Evolutionary conservation across 1,284 basidiomycete genomes (phyloP).

Genomic region (Peniophora sp.): DNA sequence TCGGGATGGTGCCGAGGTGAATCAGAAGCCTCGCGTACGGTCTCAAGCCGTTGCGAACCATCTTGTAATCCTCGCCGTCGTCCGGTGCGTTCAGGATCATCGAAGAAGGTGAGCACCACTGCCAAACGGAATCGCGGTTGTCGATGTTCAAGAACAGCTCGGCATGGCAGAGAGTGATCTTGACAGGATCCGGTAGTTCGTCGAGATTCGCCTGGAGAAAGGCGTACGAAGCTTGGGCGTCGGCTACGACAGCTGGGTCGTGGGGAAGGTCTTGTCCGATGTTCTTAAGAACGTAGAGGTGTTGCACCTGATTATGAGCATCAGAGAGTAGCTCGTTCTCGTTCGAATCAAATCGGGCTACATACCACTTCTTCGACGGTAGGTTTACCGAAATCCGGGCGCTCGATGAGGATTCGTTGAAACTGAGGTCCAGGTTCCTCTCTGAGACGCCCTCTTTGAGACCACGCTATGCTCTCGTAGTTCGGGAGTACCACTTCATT

Average conservation of each 20-base stretch:
- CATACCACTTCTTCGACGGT: neutral
- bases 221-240: constrained; percentile 27
- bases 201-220: constrained; percentile 24
- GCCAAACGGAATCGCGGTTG: constrained; percentile 21
- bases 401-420: constrained; percentile 21
- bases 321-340: neutral
- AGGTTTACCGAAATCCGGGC: constrained; percentile 17
- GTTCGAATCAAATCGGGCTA: too few species aligned
- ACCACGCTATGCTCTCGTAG: constrained; percentile 34
- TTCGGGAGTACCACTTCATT: constrained; percentile 24
- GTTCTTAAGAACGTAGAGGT: constrained; percentile 23
- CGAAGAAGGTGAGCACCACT: constrained; percentile 23
- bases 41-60: constrained; percentile 22
- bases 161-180: constrained; percentile 10
- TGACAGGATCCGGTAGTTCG: constrained; percentile 7
- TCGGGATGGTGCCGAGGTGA: constrained; percentile 22
- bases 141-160: constrained; percentile 32
- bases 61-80: constrained; percentile 16
- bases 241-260: constrained; percentile 19
- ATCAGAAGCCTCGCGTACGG: constrained; percentile 23
- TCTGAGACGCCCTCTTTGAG: constrained; percentile 28
- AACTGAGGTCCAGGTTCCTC: constrained; percentile 12
- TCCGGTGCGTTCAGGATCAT: constrained; percentile 24
- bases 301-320: constrained; percentile 23
- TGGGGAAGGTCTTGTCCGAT: constrained; percentile 19